These are phyloP conservation scores for Fusarium tuaranense DNA, from an alignment of 2,329 filamentous ascomycete genomes.

Conservation along the genomic window DNA sequence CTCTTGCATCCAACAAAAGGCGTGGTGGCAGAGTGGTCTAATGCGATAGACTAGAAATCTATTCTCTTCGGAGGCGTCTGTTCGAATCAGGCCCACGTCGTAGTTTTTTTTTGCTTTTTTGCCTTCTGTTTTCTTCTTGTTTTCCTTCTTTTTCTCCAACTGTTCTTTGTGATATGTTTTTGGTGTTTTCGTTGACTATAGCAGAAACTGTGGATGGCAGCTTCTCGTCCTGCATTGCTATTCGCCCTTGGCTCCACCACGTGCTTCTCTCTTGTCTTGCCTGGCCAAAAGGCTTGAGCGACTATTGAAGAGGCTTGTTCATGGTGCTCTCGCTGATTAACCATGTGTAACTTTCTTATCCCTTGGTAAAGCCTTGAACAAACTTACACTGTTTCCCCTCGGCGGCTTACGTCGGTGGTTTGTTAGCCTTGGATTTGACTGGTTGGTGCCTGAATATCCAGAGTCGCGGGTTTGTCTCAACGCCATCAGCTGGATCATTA, in stretches of 20 bases:
- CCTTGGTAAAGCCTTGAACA: neutral
- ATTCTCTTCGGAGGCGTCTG: slow-evolving; percentile 2
- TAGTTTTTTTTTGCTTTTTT: neutral
- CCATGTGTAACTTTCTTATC: neutral
- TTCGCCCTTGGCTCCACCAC: neutral
- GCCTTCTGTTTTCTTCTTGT: neutral
- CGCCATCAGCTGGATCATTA: neutral
- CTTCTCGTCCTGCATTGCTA: neutral
- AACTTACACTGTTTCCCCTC: neutral
- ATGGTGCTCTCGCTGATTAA: neutral
- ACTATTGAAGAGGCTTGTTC: neutral
- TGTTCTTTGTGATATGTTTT: neutral
- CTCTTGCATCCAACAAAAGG: neutral
- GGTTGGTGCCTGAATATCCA: neutral
- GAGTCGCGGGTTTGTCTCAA: neutral
- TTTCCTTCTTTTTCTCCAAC: neutral
- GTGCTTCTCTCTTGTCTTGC: neutral
- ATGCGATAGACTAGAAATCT: slow-evolving; percentile 8
- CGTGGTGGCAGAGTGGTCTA: slow-evolving; percentile 6
- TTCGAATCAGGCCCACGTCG: slow-evolving; percentile 6
- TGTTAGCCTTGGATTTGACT: neutral
- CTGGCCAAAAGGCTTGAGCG: neutral
- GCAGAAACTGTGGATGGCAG: neutral
- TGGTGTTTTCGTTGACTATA: neutral
- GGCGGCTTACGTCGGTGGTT: neutral